Evolutionary conservation across 2,329 filamentous ascomycete genomes (phyloP).

Genomic region (Colletotrichum sp.): DNA sequence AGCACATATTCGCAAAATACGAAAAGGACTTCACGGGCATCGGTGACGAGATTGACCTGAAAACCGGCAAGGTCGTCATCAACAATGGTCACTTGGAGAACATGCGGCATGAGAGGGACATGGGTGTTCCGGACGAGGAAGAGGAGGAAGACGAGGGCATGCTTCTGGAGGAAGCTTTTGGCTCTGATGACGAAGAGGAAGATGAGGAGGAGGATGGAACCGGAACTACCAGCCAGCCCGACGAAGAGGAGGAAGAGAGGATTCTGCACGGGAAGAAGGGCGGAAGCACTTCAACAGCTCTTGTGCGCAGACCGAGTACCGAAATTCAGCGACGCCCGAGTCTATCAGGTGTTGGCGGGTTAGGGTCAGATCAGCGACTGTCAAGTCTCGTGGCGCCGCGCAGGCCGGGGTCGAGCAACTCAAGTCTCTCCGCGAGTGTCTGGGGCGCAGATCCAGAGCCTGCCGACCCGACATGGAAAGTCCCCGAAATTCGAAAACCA

Average conservation of each 20-base stretch:
- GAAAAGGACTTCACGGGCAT: constrained; percentile 80
- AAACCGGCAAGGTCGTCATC: constrained; percentile 82
- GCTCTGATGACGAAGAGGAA: constrained; percentile 25
- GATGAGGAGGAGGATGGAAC: constrained; percentile 25
- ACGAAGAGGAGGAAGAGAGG: constrained; percentile 31
- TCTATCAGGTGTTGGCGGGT: not conserved
- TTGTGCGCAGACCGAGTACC: not conserved
- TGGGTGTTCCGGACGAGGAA: constrained; percentile 37
- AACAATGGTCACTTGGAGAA: constrained; percentile 83
- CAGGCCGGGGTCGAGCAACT: constrained; percentile 23
- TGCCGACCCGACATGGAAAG: constrained; percentile 43
- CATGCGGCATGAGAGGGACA: constrained; percentile 63
- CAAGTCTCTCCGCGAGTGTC: constrained; percentile 3
- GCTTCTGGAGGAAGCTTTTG: constrained; percentile 31
- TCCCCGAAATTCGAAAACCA: constrained; percentile 36
- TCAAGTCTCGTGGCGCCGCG: constrained; percentile 25
- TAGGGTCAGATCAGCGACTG: constrained; percentile 9
- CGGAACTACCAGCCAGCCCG: constrained; percentile 16
- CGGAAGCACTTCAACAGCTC: not conserved
- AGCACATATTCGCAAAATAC: constrained; percentile 90
- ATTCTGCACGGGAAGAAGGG: constrained; percentile 21
- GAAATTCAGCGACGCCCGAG: not conserved
- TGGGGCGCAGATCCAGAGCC: constrained; percentile 21
- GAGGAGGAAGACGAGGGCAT: constrained; percentile 41
- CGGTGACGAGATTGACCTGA: constrained; percentile 88